Conservation (phyloP, 306 rosid species). For the Cucumis hystrix region DNA sequence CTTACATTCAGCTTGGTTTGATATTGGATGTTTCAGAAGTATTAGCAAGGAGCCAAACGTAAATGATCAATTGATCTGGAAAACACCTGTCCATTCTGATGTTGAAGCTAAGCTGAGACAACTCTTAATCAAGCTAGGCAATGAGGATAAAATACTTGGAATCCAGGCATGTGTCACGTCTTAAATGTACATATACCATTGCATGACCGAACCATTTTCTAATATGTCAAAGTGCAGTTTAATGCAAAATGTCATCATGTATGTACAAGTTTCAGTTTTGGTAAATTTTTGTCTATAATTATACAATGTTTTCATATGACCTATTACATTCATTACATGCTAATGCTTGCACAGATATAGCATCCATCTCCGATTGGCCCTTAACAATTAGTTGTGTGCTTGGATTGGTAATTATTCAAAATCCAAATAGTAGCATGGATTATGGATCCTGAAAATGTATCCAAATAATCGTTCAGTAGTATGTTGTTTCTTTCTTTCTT, state of each 20-base stretch:
- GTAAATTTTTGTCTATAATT: background rate
- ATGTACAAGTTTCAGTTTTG: background rate
- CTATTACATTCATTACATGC: background rate
- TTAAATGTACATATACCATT: background rate
- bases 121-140: conserved; percentile 64
- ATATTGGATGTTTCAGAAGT: conserved; percentile 37
- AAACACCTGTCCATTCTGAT: conserved; percentile 63
- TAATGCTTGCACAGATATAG: background rate
- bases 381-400: background rate
- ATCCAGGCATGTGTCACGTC: conserved; percentile 43
- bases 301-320: background rate
- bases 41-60: conserved; percentile 53
- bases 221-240: background rate
- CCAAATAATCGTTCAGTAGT: background rate
- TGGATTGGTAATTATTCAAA: background rate
- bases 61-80: conserved; percentile 70
- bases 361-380: background rate
- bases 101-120: conserved; percentile 78
- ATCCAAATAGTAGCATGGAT: background rate
- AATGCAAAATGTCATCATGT: background rate
- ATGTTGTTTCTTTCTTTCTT: background rate
- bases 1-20: background rate
- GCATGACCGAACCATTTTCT: background rate
- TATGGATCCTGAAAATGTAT: background rate
- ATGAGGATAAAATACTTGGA: conserved; percentile 77